Evolutionary conservation across 352 stramenopile genomes (phyloP).

Genomic region (Pythium apleroticum): DNA sequence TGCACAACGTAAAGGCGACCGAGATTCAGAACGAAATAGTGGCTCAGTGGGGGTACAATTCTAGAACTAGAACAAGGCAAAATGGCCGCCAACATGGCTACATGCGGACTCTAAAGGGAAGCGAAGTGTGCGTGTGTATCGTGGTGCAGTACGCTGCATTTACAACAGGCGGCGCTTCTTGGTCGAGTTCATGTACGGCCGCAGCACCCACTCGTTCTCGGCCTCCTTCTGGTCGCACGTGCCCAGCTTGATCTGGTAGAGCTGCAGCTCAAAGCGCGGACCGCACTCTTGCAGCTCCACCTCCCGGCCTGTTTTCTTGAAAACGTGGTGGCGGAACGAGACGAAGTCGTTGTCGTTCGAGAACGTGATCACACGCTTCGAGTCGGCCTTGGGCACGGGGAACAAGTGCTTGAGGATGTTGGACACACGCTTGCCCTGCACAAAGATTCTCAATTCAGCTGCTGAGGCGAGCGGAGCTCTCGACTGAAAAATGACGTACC

Average conservation of each 20-base stretch:
- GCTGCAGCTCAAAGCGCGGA: constrained; percentile 98
- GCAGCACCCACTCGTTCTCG: constrained; percentile 99
- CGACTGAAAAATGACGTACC: constrained; percentile 18
- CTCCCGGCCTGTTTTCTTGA: constrained; percentile 91
- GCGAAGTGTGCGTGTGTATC: too few species aligned
- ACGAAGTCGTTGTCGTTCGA: constrained; percentile 99
- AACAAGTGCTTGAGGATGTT: constrained; percentile 99
- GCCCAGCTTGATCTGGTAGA: constrained; percentile 98
- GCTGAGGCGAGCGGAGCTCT: background rate
- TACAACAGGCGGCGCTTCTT: constrained; percentile 95
- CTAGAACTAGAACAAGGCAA: background rate
- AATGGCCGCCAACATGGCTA: background rate
- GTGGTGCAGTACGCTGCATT: background rate
- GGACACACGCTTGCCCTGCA: constrained; percentile 89
- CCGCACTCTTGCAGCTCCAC: constrained; percentile 96
- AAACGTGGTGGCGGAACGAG: constrained; percentile 99
- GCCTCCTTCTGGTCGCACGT: constrained; percentile 99
- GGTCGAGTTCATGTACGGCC: constrained; percentile 99
- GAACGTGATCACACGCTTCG: constrained; percentile 97
- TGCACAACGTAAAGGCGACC: background rate
- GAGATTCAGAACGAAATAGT: background rate
- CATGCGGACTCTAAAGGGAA: background rate
- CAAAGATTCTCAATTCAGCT: background rate
- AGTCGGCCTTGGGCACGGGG: constrained; percentile 96
- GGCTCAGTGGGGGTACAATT: constrained; percentile 12